Percentiles rank a stretch among this genome's conserved stretches.
Conservation (phyloP, 768 basidiomycete species). For the Leucosporidium yakuticum region DNA sequence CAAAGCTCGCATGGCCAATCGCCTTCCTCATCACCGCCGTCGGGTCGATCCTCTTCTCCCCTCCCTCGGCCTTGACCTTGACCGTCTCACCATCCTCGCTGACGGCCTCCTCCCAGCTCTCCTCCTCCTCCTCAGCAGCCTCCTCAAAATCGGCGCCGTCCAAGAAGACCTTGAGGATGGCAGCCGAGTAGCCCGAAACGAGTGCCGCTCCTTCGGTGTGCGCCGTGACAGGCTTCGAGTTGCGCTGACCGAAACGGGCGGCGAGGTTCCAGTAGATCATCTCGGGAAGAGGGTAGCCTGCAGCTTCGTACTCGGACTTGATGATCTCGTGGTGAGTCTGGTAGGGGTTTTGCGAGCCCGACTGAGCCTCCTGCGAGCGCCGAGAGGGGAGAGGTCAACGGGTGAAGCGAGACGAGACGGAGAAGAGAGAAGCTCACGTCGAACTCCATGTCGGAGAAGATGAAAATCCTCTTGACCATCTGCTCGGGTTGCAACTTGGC, state of each 20-base stretch:
- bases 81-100: constrained; percentile 36
- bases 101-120: constrained; percentile 43
- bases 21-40: constrained; percentile 35
- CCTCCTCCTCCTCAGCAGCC: constrained; percentile 40
- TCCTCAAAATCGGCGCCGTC: constrained; percentile 45
- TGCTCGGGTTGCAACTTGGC: constrained; percentile 59
- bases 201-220: constrained; percentile 60
- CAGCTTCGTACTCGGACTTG: constrained; percentile 52
- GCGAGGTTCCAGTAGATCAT: constrained; percentile 66
- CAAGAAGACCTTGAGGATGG: constrained; percentile 68
- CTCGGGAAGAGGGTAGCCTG: constrained; percentile 67
- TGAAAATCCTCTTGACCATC: constrained; percentile 69
- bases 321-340: constrained; percentile 58
- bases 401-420: not conserved
- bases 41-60: constrained; percentile 4
- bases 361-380: no score
- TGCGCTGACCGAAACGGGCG: constrained; percentile 15
- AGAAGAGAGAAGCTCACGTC: constrained; percentile 44
- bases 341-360: not conserved
- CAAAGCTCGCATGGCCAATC: constrained; percentile 48
- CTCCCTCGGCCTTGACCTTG: not conserved
- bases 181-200: constrained; percentile 63
- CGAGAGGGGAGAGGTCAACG: no score
- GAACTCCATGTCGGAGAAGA: constrained; percentile 77
- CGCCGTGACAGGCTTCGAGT: constrained; percentile 51